Percentiles rank a stretch among this genome's conserved stretches.
phyloP scores from a whole-genome alignment of 2,329 filamentous ascomycete genomes.

The Coniochaeta hoffmannii region DNA sequence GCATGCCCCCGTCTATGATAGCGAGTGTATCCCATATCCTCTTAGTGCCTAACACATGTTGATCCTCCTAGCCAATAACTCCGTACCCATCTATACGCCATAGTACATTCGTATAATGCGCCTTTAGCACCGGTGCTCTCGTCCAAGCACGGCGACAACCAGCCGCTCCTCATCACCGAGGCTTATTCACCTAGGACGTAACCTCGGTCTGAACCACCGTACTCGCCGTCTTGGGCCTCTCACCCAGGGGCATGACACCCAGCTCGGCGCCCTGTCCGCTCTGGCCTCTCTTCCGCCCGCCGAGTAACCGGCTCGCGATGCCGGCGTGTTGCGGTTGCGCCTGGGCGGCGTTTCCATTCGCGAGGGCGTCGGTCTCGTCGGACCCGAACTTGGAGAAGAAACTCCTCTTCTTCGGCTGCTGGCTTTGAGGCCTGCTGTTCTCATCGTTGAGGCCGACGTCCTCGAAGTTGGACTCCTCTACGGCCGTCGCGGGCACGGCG shows the following conservation, averaged over 20 bases:
- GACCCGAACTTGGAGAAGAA: slow-evolving; percentile 80
- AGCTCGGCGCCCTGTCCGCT: slow-evolving; percentile 67
- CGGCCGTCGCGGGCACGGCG: slow-evolving; percentile 51
- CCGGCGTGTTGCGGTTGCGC: slow-evolving; percentile 24
- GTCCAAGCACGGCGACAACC: not conserved
- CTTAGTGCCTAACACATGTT: not conserved
- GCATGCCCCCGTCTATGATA: not conserved
- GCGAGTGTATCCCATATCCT: slow-evolving; percentile 1
- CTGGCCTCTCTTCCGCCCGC: slow-evolving; percentile 64
- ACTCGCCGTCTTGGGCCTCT: slow-evolving; percentile 3
- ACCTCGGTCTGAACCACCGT: slow-evolving; percentile 7
- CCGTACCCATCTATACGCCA: not conserved
- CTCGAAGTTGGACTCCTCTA: slow-evolving; percentile 74
- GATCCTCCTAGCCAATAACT: not conserved
- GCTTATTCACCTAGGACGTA: not conserved
- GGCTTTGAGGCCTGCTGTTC: slow-evolving; percentile 25
- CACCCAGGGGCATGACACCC: slow-evolving; percentile 43
- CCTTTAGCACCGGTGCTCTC: not conserved
- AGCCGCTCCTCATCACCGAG: not conserved
- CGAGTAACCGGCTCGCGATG: slow-evolving; percentile 43
- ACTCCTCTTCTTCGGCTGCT: slow-evolving; percentile 59
- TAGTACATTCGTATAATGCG: not conserved
- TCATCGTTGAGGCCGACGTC: slow-evolving; percentile 85
- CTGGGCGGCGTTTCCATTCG: slow-evolving; percentile 6
- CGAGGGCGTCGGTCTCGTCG: slow-evolving; percentile 24